Base-by-base conservation (phyloP, 179 eudicot species). In the Silene noctiflora region DNA sequence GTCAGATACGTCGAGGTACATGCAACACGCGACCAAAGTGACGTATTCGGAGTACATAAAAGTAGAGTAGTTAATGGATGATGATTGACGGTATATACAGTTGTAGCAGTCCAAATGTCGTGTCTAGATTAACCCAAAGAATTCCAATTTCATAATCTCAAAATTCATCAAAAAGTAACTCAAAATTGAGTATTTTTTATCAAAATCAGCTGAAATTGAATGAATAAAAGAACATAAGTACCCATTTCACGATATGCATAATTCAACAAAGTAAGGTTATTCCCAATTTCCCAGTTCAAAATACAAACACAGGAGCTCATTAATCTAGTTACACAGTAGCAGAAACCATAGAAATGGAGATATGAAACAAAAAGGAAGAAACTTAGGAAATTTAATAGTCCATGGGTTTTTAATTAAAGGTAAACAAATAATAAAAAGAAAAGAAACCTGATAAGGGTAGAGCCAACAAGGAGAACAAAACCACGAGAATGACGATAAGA, bases 401-500 rank as follows among this genome's bases (percentile, higher is more conserved):
- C 4, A 3, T 29, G 33, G 33, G 33, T n/a, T 29, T 29, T 29
- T 29, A 55, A 33, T 46, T 56, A 64, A 6, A 62, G 46, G 14
- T 19, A 59, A 21, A 58, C n/a, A n/a, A n/a, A n/a, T n/a, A n/a
- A n/a, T n/a, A n/a, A 27, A 42, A 21, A 33, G 2, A 46, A 69
- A 61, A 25, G 9, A 33, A 0, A 94, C 99, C 97, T 89, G 69
- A 92, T 85, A 60, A 92, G 93, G 44, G 91, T 93, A 66, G 87
- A 27, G 71, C 97, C 97, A 55, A 95, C 83, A 16, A 95, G 84
- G 22, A 95, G 85, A 61, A 81, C 85, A 3, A 88, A 88, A 73
- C 86, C 89, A 80, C 91, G 95, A 53, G 87, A 77, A 71, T 89
- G 86, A 42, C 99, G 93, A 80, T 91, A 93, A 69, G 98, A 89